A percentile compares a stretch with the other conserved stretches of the same genome.
phyloP scores from a whole-genome alignment of 2,329 filamentous ascomycete genomes.

The Clonostachys rosea region DNA sequence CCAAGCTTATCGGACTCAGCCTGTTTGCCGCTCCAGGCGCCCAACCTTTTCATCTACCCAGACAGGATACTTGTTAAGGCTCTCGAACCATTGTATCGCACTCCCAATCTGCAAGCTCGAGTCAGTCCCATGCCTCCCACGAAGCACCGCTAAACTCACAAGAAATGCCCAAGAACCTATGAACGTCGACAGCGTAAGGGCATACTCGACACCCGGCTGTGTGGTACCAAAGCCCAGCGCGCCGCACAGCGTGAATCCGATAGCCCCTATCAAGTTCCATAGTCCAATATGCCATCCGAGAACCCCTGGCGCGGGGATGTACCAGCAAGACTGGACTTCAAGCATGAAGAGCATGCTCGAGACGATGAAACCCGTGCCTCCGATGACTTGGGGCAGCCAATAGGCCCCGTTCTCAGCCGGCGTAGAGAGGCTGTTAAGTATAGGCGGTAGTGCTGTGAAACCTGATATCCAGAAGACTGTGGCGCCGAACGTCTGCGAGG shows the following conservation, averaged over 20 bases:
- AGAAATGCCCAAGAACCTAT: slow-evolving; percentile 38
- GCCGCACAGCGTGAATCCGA: slow-evolving; percentile 57
- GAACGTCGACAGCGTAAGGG: slow-evolving; percentile 33
- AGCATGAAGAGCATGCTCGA: slow-evolving; percentile 55
- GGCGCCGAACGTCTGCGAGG: slow-evolving; percentile 51
- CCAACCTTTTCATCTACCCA: not conserved
- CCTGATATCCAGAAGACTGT: slow-evolving; percentile 62
- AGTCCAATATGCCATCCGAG: slow-evolving; percentile 63
- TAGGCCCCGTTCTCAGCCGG: slow-evolving; percentile 46
- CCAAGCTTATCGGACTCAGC: no score
- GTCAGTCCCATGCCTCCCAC: slow-evolving; percentile 1
- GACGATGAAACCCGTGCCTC: slow-evolving; percentile 56
- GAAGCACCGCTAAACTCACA: slow-evolving; percentile 12
- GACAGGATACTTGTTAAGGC: slow-evolving; percentile 9
- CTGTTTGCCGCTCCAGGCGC: no score
- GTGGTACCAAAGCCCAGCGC: slow-evolving; percentile 42
- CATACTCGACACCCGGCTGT: slow-evolving; percentile 12
- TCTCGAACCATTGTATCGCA: slow-evolving; percentile 13
- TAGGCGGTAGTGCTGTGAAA: slow-evolving; percentile 54
- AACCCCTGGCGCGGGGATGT: slow-evolving; percentile 43
- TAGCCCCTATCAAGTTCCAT: slow-evolving; percentile 57
- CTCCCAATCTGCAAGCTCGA: slow-evolving; percentile 9
- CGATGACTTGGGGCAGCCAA: slow-evolving; percentile 54
- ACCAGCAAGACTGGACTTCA: slow-evolving; percentile 61
- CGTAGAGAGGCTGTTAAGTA: slow-evolving; percentile 41